Conservation (phyloP, 177 flowering plant genomes). For the Vitis hybrid region DNA sequence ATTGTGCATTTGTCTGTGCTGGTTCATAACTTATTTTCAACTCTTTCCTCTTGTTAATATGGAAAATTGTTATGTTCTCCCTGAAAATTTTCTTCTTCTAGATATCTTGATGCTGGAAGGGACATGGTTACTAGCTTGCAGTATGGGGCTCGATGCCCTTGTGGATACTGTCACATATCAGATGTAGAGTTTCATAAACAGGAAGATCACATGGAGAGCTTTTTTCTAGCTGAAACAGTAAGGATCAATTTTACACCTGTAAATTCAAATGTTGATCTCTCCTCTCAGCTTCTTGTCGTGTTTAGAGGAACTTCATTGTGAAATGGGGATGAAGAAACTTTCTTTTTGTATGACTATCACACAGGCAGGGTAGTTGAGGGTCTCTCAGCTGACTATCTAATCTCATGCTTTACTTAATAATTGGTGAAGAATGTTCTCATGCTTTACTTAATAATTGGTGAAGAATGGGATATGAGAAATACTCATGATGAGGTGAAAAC, state of each 20-base stretch:
- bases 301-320: slow-evolving; percentile 1
- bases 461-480: no score
- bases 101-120: slow-evolving; percentile 94
- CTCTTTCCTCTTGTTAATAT: neutral
- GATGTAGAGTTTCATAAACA: slow-evolving; percentile 91
- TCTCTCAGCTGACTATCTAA: neutral
- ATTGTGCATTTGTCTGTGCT: neutral
- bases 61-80: no score
- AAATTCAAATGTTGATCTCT: neutral
- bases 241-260: slow-evolving; percentile 18
- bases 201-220: slow-evolving; percentile 99
- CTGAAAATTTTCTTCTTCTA: slow-evolving; percentile 20
- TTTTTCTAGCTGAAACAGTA: slow-evolving; percentile 98
- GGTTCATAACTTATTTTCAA: neutral
- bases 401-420: no score
- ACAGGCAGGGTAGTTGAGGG: neutral
- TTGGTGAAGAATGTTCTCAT: no score
- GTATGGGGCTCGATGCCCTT: slow-evolving; percentile 92
- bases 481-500: no score
- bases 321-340: neutral
- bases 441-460: no score
- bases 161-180: slow-evolving; percentile 97
- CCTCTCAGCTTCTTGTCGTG: neutral
- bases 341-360: neutral
- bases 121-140: slow-evolving; percentile 95